Base-by-base conservation (phyloP, 2,329 filamentous ascomycete genomes). In the Lasiodiplodia theobromae region DNA sequence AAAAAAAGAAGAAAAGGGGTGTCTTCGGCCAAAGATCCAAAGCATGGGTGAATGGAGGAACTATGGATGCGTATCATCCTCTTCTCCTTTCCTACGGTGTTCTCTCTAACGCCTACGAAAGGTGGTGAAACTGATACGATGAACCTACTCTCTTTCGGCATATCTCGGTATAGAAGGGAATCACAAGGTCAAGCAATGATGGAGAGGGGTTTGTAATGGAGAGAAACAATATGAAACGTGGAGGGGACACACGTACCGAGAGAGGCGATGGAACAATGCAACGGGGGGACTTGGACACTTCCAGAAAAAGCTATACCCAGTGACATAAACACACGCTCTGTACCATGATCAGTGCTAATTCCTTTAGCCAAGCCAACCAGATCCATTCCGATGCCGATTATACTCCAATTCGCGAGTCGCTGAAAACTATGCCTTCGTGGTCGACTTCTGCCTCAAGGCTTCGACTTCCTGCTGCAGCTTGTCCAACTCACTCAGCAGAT, bases 391-490 rank as follows among this genome's bases (percentile, higher is more conserved):
- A 53, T 53, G 23, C 25, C 25, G 11, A 28, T 53, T 14, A 34
- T 34, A 11, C n/a, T 21, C 44, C 18, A 47, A 47, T 6, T 47
- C 18, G n/a, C 44, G n/a, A 51, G 51, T 28, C 21, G 14, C 23
- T 23, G 51, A 34, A 34, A 53, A 23, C 38, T 47, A 60, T 14
- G 58, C 58, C 58, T 63, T 63, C 40, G 58, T 63, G 4, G 25
- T 7, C 12, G 58, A 63, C 40, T 58, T 57, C 31, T 71, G 69
- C 69, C 76, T 74, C 71, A 80, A 60, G 72, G 76, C 77, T 56
- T 80, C 78, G 70, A 80, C 77, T 72, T 80, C 78, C 8, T 73
- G 72, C 70, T 80, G 78, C 37, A 80, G 79, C 70, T 72, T 76
- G 40, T 79, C 78, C 77, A 80, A 78, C 62, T 80, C 78, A 62